A percentile compares a stretch with the other conserved stretches of the same genome.
These are phyloP conservation scores for Benincasa hispida DNA, from an alignment of 306 rosid species.

Conservation along the genomic window DNA sequence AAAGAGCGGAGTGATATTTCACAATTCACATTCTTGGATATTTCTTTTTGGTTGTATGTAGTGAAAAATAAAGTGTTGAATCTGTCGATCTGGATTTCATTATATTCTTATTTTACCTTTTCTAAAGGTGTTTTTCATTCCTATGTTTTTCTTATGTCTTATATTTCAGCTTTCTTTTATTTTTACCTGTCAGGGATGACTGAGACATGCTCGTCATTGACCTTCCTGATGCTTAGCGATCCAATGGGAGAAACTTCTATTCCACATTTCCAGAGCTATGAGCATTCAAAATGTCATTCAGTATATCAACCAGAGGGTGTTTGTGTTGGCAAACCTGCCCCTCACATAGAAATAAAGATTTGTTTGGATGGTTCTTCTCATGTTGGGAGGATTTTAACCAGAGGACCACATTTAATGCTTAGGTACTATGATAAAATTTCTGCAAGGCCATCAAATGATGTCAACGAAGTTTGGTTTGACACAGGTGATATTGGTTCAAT, in stretches of 20 bases:
- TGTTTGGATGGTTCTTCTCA: conserved; percentile 24
- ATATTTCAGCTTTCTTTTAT: conserved; percentile 15
- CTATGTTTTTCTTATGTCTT: not conserved
- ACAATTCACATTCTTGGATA: not conserved
- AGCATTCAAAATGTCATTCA: conserved; percentile 11
- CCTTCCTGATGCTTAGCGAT: conserved; percentile 52
- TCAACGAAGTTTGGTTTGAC: conserved; percentile 57
- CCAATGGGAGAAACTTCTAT: conserved; percentile 23
- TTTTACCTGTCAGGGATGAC: conserved; percentile 49
- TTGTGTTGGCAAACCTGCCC: conserved; percentile 92
- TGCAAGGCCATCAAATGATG: conserved; percentile 17
- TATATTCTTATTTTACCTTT: not conserved
- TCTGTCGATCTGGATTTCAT: not conserved
- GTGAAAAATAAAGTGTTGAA: not conserved
- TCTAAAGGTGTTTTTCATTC: not conserved
- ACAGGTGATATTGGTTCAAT: conserved; percentile 79
- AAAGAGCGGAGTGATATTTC: no score
- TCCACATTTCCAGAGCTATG: conserved; percentile 10
- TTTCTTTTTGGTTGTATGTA: not conserved
- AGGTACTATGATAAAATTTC: conserved; percentile 55
- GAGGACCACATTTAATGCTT: conserved; percentile 93
- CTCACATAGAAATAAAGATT: conserved; percentile 71
- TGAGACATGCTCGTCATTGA: conserved; percentile 73
- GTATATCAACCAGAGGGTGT: conserved; percentile 45
- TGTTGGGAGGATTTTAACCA: conserved; percentile 65